phyloP scores from a whole-genome alignment of 2,329 filamentous ascomycete genomes.

The Anthostomella pinea region DNA sequence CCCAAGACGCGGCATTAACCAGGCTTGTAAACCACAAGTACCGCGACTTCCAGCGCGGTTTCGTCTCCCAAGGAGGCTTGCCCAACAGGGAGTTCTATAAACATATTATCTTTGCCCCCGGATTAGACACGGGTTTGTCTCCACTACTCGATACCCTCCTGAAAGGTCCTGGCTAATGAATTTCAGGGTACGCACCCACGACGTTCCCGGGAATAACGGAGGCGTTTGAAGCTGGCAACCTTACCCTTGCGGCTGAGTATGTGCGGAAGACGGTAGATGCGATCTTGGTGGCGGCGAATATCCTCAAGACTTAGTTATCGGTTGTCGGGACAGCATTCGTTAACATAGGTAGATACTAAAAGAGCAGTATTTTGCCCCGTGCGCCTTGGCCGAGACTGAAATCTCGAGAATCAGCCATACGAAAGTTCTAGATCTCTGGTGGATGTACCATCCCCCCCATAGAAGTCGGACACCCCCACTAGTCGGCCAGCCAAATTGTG shows the following conservation, averaged over 20 bases:
- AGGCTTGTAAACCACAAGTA: constrained; percentile 45
- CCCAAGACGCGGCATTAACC: constrained; percentile 29
- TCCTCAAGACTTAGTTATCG: constrained; percentile 26
- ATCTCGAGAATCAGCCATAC: too few relatives aligned
- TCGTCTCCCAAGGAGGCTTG: constrained; percentile 46
- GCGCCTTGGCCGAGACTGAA: too few relatives aligned
- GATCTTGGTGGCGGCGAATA: constrained; percentile 24
- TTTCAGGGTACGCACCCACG: constrained; percentile 29
- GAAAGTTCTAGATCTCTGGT: too few relatives aligned
- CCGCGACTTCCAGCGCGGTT: constrained; percentile 47
- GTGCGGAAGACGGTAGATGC: constrained; percentile 29
- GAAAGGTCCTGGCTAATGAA: constrained; percentile 1
- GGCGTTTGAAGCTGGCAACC: constrained; percentile 23
- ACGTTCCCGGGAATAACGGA: constrained; percentile 33
- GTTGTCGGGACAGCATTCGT: too few relatives aligned
- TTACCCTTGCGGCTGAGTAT: constrained; percentile 26
- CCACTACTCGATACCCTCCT: not conserved
- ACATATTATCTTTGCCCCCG: constrained; percentile 47
- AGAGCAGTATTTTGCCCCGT: too few relatives aligned
- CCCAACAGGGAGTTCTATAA: constrained; percentile 44
- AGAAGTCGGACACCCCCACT: too few relatives aligned
- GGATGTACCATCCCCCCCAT: too few relatives aligned
- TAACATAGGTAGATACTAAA: too few relatives aligned
- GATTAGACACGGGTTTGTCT: constrained; percentile 43
- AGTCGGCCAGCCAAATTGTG: too few relatives aligned